Conservation (phyloP, 345 rosid genomes). For the Turnera subulata region DNA sequence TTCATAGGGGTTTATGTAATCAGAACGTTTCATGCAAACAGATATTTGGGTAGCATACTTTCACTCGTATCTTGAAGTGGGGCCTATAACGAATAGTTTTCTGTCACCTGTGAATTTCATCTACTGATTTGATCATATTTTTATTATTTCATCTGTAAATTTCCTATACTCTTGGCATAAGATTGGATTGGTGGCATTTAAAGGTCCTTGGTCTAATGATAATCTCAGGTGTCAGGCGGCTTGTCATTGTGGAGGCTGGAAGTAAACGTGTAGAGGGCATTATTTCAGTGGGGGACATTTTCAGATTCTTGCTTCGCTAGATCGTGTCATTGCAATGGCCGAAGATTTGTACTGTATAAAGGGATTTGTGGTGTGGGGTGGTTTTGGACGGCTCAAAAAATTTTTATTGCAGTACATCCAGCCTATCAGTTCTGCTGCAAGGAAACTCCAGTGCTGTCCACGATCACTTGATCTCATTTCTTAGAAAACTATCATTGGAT, state of each 20-base stretch:
- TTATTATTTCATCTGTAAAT: too few species aligned
- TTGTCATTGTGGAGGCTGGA: slow-evolving; percentile 32
- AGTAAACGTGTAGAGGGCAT: slow-evolving; percentile 34
- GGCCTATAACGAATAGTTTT: too few species aligned
- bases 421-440: slow-evolving; percentile 1
- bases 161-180: neutral
- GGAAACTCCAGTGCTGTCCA: slow-evolving; percentile 5
- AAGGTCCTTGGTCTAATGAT: neutral
- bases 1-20: too few species aligned
- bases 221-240: slow-evolving; percentile 32
- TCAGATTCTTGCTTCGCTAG: slow-evolving; percentile 34
- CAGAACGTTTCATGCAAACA: too few species aligned
- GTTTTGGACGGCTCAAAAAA: slow-evolving; percentile 1
- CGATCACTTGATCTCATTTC: slow-evolving; percentile 11
- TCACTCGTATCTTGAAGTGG: too few species aligned
- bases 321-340: neutral
- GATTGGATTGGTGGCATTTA: neutral
- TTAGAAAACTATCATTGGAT: slow-evolving; percentile 22
- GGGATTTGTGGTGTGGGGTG: slow-evolving; percentile 18
- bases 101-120: too few species aligned
- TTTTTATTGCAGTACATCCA: slow-evolving; percentile 18
- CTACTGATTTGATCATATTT: too few species aligned
- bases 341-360: slow-evolving; percentile 5
- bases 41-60: too few species aligned
- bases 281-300: slow-evolving; percentile 24